These are phyloP conservation scores for Fusarium begoniae DNA, from an alignment of 2,329 filamentous ascomycete genomes.

Conservation along the genomic window DNA sequence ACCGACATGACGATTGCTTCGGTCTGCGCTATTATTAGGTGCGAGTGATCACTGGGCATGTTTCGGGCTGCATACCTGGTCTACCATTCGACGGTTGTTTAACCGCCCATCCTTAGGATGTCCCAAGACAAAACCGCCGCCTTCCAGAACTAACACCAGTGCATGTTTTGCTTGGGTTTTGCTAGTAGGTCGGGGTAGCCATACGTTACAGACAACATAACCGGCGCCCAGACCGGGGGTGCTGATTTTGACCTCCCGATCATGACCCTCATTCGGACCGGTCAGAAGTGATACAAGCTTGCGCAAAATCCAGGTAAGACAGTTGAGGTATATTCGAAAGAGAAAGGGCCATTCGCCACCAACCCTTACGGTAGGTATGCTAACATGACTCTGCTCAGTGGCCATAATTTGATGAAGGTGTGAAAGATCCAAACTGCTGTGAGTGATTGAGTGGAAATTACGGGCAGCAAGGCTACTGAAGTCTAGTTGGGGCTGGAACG, in stretches of 20 bases:
- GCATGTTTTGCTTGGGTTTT: fast-evolving
- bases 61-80: fast-evolving
- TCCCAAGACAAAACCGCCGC: neutral
- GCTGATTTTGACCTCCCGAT: fast-evolving
- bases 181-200: neutral
- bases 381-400: neutral
- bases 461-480: neutral
- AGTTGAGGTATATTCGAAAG: neutral
- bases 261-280: neutral
- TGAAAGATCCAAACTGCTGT: neutral
- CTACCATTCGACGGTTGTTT: neutral
- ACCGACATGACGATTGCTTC: neutral
- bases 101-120: neutral
- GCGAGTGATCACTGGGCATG: fast-evolving
- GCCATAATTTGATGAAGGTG: neutral
- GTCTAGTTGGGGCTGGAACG: neutral
- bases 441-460: neutral
- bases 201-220: fast-evolving
- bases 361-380: fast-evolving
- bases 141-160: neutral
- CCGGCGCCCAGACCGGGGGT: fast-evolving
- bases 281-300: neutral
- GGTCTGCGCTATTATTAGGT: fast-evolving
- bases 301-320: neutral
- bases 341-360: neutral